A percentile compares a stretch with the other conserved stretches of the same genome.
These are phyloP conservation scores for Gracilaria caudata DNA, from an alignment of 23 red algal genomes.

Conservation along the genomic window DNA sequence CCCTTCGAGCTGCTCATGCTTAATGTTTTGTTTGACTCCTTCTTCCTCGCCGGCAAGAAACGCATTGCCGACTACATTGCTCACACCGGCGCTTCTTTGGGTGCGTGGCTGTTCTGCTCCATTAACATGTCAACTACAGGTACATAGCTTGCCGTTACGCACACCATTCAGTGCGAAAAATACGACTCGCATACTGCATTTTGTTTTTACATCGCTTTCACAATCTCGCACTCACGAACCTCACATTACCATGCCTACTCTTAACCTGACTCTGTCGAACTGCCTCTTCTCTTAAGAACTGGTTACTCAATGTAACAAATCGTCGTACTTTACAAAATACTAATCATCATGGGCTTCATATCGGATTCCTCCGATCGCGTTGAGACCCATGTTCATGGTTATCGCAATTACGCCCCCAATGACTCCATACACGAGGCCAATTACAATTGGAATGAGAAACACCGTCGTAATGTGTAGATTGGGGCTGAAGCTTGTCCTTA, in stretches of 20 bases:
- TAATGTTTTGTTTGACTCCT: slow-evolving; percentile 73
- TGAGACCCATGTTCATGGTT: slow-evolving; percentile 36
- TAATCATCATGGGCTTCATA: slow-evolving; percentile 45
- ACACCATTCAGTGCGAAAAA: not conserved
- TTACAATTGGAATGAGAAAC: slow-evolving; percentile 39
- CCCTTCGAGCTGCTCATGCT: slow-evolving; percentile 80
- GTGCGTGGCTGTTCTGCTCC: slow-evolving; percentile 69
- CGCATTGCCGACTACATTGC: slow-evolving; percentile 76
- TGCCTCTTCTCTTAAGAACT: not conserved
- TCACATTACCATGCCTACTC: not conserved
- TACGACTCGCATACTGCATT: not conserved
- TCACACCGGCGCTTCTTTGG: slow-evolving; percentile 65
- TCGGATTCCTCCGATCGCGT: slow-evolving; percentile 39
- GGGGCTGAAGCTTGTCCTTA: slow-evolving; percentile 10
- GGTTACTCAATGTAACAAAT: not conserved
- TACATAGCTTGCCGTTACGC: not conserved
- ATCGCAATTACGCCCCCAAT: slow-evolving; percentile 21
- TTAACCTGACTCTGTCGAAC: not conserved
- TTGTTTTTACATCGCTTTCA: not conserved
- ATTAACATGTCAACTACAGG: slow-evolving; percentile 43
- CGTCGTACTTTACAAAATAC: not conserved
- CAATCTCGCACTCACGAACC: not conserved
- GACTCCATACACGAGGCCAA: slow-evolving; percentile 16
- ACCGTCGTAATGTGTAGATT: slow-evolving; percentile 29
- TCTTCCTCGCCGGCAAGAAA: slow-evolving; percentile 68